A percentile compares a stretch with the other conserved stretches of the same genome.
Conservation (phyloP, 1,139 yeast genomes). For the Kodamaea ohmeri region DNA sequence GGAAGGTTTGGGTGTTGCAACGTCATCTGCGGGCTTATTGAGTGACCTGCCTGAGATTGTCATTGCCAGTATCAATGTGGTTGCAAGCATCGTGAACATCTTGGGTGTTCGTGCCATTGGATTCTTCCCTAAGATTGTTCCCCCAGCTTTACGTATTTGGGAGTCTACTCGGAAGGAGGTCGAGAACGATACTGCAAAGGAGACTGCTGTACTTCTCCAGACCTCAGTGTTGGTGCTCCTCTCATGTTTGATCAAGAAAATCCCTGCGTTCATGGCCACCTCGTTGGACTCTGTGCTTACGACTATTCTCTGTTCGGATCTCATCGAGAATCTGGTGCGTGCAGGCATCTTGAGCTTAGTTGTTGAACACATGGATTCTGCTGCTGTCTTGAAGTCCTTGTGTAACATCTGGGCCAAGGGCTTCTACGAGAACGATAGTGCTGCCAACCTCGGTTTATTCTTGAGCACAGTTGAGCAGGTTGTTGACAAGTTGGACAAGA, state of each 20-base stretch:
- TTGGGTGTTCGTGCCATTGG: conserved; percentile 88
- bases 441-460: conserved; percentile 67
- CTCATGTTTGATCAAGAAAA: conserved; percentile 73
- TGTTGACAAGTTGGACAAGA: conserved; percentile 68
- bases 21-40: conserved; percentile 53
- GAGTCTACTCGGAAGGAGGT: conserved; percentile 21
- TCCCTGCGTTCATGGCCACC: conserved; percentile 82
- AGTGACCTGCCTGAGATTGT: conserved; percentile 58
- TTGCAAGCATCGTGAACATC: conserved; percentile 65
- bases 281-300: conserved; percentile 60
- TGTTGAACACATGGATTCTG: conserved; percentile 66
- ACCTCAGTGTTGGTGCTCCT: conserved; percentile 68
- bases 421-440: conserved; percentile 36
- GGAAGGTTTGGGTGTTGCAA: conserved; percentile 49
- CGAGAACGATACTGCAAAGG: no score
- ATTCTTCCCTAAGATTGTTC: conserved; percentile 77
- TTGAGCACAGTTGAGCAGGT: conserved; percentile 63
- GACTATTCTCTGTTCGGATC: conserved; percentile 55
- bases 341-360: conserved; percentile 62
- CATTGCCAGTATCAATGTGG: conserved; percentile 70
- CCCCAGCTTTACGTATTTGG: conserved; percentile 67
- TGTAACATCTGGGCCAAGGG: conserved; percentile 56
- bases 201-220: conserved; percentile 45
- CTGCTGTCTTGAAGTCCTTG: conserved; percentile 60
- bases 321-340: conserved; percentile 59